Base-by-base conservation (phyloP, 805 yeast species). In the Sugiyamaella chiloensis region DNA sequence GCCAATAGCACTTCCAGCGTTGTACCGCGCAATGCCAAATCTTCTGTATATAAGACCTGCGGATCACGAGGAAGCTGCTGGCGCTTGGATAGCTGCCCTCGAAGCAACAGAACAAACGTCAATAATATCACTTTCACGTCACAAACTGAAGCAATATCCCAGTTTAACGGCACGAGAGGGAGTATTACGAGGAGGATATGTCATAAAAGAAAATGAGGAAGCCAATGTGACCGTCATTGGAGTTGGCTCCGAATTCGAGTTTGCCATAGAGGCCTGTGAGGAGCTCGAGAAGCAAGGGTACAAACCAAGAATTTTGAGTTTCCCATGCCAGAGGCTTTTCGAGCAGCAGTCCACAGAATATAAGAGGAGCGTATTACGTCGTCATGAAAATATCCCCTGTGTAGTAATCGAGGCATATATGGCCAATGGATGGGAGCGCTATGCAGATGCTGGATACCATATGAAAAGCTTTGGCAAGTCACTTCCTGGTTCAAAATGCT, bases 111-210 rank as follows among this genome's bases (percentile, higher is more conserved):
- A 40, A 65, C 71, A 58, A 83, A 87, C 48, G 91, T 91, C 48
- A 74, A 85, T 50, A 69, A 85, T 59, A 68, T 85, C 64, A 88
- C 89, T 54, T 77, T 85, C 54, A 75, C 88, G 48, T 83, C 91
- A 74, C 91, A 85, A 72, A 81, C 81, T 76, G 42, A 37, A 44
- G 44, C 48, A n/a, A 75, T 71, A 63, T 85, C 98, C 55, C 97
- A 93, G 72, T 81, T 93, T 65, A 91, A 81, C 69, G 96, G 96
- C 64, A 88, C 97, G 44, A 72, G 96, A 87, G 78, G 84, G 83
- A 73, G 97, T 98, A 50, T 54, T 81, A 51, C 87, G 85, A 76
- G 99, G 99, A 81, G 99, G 95, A 68, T 91, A 91, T 79, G 79
- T 85, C 56, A 66, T 86, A 58, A 68, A 66, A 53, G 81, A 74